Evolutionary conservation across 2,329 filamentous ascomycete species (phyloP), one percentile per base, ranked within the genome.

Genomic region (Tympanopsis confertula): DNA sequence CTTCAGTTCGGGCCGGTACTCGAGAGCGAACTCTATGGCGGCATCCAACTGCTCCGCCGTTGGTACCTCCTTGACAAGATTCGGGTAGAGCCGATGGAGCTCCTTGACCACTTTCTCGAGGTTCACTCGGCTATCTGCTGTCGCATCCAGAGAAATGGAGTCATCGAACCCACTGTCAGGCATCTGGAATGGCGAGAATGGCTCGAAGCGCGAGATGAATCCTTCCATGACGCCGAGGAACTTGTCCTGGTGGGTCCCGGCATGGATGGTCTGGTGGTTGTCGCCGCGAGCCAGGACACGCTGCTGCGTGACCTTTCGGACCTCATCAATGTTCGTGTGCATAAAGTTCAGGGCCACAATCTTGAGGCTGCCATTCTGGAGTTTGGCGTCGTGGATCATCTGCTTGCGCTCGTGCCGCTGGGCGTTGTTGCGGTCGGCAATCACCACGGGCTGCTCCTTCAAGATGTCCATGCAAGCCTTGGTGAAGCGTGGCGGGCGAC

Each of bases 261-360:
- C 88, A 51, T 91, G 87, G 42, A 98, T 96, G 1, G 91, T 98
- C 61, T 98, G 91, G 57, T 98, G 91, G 51, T 96, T 96, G 57
- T 98, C 87, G 13, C 91, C 91, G 17, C 91, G 82, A 4, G 76
- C 71, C 15, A 95, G 63, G 1, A 98, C 86, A 36, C 91, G 80
- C 44, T 79, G 71, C 41, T 76, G 79, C 1, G 87, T 94, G 19
- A 88, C 68, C 40, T 74, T 65, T 32, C 84, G 75, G 43, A 96
- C 85, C 20, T 74, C 66, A 36, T 83, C 71, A 5, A 91, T 72
- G 45, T 86, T 63, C 28, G 62, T 50, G 51, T 96, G 91, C 5
- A 84, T 79, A 52, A 88, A 98, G 50, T 96, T 82, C 12, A 98
- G 66, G 18, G 87, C 89, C 13, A 98, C 81, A 37, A 94, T 77